A percentile compares a stretch with the other conserved stretches of the same genome.
phyloP scores from a whole-genome alignment of 73 alveolate genomes.

The Stentor roeselii region DNA sequence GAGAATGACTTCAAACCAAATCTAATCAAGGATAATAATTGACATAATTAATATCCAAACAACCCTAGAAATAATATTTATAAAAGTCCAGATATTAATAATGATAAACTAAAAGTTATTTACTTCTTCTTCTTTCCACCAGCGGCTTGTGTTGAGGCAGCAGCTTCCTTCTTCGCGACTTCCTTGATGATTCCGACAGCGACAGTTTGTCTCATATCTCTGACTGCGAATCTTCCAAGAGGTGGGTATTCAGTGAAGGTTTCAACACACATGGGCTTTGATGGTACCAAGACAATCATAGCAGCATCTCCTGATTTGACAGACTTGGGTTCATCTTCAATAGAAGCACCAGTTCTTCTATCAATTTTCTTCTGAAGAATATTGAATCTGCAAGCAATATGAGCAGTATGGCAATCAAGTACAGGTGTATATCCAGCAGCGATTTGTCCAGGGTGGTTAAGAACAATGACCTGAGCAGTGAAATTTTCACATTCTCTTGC shows the following conservation, averaged over 20 bases:
- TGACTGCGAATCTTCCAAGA: slow-evolving; percentile 96
- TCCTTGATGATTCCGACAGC: slow-evolving; percentile 98
- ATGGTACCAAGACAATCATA: slow-evolving; percentile 75
- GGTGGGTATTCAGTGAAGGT: slow-evolving; percentile 86
- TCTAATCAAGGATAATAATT: too few species aligned
- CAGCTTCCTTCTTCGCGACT: too few species aligned
- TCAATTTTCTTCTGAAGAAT: slow-evolving; percentile 70
- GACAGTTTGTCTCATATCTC: slow-evolving; percentile 96
- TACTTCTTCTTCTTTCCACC: too few species aligned
- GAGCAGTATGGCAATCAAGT: slow-evolving; percentile 96
- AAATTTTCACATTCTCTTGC: slow-evolving; percentile 57
- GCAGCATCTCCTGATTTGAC: slow-evolving; percentile 90
- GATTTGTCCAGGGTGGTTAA: slow-evolving; percentile 95
- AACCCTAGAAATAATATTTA: too few species aligned
- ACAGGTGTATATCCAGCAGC: slow-evolving; percentile 93
- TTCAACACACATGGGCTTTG: slow-evolving; percentile 89
- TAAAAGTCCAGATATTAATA: too few species aligned
- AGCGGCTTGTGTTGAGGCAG: too few species aligned
- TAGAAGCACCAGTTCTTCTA: slow-evolving; percentile 86
- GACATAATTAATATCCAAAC: too few species aligned
- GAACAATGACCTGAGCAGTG: slow-evolving; percentile 87
- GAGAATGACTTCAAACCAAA: too few species aligned
- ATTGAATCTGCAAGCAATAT: slow-evolving; percentile 90
- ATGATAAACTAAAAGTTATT: too few species aligned
- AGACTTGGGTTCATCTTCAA: slow-evolving; percentile 87